Percentiles rank a stretch among this genome's conserved stretches.
Conservation (phyloP, 75 land plant genomes). For the Isoetes taiwanensis region DNA sequence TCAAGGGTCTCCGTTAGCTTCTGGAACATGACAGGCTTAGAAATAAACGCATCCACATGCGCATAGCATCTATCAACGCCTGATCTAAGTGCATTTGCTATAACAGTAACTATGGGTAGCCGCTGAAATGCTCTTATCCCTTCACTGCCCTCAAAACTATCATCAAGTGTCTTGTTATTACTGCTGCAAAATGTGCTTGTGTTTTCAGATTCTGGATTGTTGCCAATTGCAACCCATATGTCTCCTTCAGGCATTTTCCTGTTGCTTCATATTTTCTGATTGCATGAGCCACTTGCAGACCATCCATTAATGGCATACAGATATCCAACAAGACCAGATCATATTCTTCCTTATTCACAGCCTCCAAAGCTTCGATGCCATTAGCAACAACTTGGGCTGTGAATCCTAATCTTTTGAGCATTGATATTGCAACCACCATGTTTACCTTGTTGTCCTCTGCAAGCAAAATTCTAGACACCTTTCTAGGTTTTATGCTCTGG, state of each 20-base stretch:
- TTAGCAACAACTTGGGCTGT: slow-evolving; percentile 20
- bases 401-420: slow-evolving; percentile 24
- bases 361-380: slow-evolving; percentile 20
- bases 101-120: no score
- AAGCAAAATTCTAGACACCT: slow-evolving; percentile 14
- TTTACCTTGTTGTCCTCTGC: slow-evolving; percentile 27
- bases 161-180: not conserved
- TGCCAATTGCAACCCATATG: not conserved
- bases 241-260: slow-evolving; percentile 15
- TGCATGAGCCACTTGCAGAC: slow-evolving; percentile 20
- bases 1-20: slow-evolving; percentile 13
- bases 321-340: slow-evolving; percentile 21
- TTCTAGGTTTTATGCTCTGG: not conserved
- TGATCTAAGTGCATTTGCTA: slow-evolving; percentile 19
- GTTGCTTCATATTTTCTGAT: slow-evolving; percentile 17
- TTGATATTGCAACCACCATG: slow-evolving; percentile 22
- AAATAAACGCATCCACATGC: slow-evolving; percentile 19
- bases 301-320: slow-evolving; percentile 26
- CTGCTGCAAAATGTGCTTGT: not conserved
- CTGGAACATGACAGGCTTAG: slow-evolving; percentile 28
- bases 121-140: no score
- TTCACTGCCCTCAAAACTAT: not conserved
- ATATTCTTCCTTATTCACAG: slow-evolving; percentile 15
- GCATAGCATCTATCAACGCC: slow-evolving; percentile 17
- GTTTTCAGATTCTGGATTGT: not conserved